Percentiles rank a stretch among this genome's conserved stretches.
Evolutionary conservation across 495 filamentous ascomycete species (phyloP).

Genomic region (Lepidopterella palustris): DNA sequence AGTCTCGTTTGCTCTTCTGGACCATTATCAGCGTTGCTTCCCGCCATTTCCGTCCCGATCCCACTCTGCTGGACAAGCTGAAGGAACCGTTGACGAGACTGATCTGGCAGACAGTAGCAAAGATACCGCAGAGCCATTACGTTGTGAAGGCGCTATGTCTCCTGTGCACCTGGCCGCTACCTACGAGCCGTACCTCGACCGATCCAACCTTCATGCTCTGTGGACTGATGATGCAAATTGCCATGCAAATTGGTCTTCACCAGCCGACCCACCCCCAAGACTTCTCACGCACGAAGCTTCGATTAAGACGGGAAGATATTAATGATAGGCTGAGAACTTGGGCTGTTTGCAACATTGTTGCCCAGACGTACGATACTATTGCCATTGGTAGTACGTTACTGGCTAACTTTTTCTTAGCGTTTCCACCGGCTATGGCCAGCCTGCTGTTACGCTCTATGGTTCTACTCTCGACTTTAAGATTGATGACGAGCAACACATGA

Average conservation of each 20-base stretch:
- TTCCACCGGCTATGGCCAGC: constrained; percentile 85
- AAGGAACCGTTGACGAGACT: constrained; percentile 65
- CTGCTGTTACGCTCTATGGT: constrained; percentile 80
- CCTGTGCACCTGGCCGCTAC: constrained; percentile 86
- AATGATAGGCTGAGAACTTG: constrained; percentile 81
- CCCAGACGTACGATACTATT: constrained; percentile 54
- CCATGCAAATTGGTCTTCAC: constrained; percentile 85
- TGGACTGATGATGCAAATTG: constrained; percentile 88
- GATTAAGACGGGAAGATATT: constrained; percentile 77
- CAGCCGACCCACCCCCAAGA: constrained; percentile 85
- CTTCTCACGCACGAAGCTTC: constrained; percentile 75
- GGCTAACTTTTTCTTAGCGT: constrained; percentile 47
- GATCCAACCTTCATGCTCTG: constrained; percentile 88
- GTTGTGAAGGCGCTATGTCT: constrained; percentile 88
- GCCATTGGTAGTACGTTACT: neutral
- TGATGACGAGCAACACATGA: constrained; percentile 26
- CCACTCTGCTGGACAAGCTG: constrained; percentile 59
- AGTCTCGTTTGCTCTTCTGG: constrained; percentile 79
- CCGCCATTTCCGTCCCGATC: constrained; percentile 62
- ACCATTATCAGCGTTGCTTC: constrained; percentile 75
- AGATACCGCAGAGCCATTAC: constrained; percentile 77
- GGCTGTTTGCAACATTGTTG: constrained; percentile 88
- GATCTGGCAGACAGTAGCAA: constrained; percentile 74
- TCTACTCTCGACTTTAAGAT: constrained; percentile 57
- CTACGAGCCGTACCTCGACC: constrained; percentile 74